Conservation (phyloP, 2,329 filamentous ascomycete species). For the Xylaria sp. region DNA sequence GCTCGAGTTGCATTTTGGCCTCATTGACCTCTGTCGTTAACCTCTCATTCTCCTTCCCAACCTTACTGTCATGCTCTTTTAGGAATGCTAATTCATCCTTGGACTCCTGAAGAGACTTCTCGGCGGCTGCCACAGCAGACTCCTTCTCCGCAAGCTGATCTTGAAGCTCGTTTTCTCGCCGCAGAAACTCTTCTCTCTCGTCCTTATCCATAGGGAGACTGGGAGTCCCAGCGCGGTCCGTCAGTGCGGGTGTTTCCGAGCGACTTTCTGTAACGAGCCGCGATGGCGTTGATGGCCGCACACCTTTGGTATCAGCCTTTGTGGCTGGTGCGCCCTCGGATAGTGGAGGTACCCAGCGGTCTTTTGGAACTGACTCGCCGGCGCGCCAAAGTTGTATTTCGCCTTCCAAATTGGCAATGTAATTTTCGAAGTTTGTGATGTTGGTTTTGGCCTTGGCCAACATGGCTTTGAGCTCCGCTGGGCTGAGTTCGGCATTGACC, state of each 20-base stretch:
- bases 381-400: conserved; percentile 89
- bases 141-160: conserved; percentile 96
- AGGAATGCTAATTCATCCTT: conserved; percentile 87
- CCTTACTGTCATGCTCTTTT: conserved; percentile 85
- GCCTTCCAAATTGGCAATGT: conserved; percentile 83
- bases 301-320: conserved; percentile 57
- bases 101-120: conserved; percentile 82
- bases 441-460: conserved; percentile 93
- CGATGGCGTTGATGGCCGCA: conserved; percentile 65
- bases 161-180: conserved; percentile 95
- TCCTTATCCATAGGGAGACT: conserved; percentile 93
- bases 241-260: conserved; percentile 71
- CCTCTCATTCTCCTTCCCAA: conserved; percentile 90
- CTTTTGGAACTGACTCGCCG: conserved; percentile 88
- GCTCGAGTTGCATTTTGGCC: conserved; percentile 95
- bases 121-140: conserved; percentile 78
- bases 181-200: conserved; percentile 93
- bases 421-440: conserved; percentile 87
- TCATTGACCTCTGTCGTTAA: conserved; percentile 89
- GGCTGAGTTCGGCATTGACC: conserved; percentile 97
- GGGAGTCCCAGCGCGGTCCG: conserved; percentile 87
- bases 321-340: conserved; percentile 62
- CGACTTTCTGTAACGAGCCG: conserved; percentile 66
- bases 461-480: conserved; percentile 90
- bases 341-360: conserved; percentile 81